Percentiles rank a stretch among this genome's conserved stretches.
Evolutionary conservation across 345 rosid species (phyloP).

Genomic region (Sisymbrium irio): DNA sequence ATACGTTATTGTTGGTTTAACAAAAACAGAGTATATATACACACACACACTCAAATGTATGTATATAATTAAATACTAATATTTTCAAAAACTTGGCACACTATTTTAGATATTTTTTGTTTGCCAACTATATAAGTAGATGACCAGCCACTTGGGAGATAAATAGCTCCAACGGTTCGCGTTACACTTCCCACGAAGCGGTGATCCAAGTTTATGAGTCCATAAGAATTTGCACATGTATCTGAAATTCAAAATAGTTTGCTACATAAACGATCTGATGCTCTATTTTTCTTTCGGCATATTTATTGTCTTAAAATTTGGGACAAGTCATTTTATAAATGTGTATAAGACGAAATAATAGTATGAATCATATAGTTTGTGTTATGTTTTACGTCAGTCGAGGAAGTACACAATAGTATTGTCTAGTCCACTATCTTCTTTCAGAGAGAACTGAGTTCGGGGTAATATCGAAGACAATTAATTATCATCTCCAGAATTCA

Average conservation of each 20-base stretch:
- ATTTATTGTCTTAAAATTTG: background rate
- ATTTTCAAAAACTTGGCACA: background rate
- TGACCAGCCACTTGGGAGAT: slow-evolving; percentile 9
- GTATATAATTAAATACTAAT: background rate
- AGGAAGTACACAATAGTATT: too few species aligned
- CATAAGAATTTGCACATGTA: background rate
- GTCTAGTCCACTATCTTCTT: too few species aligned
- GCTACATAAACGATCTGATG: background rate
- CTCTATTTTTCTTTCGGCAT: background rate
- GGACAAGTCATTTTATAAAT: too few species aligned
- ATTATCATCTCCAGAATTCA: too few species aligned
- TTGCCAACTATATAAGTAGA: background rate
- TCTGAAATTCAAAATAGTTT: background rate
- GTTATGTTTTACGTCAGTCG: too few species aligned
- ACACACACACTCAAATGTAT: background rate
- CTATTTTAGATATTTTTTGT: background rate
- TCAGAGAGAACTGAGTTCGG: too few species aligned
- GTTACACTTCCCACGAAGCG: background rate
- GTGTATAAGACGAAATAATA: too few species aligned
- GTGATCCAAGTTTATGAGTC: background rate
- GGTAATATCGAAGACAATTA: too few species aligned
- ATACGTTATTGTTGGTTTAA: background rate
- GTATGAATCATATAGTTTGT: too few species aligned
- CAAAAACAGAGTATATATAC: background rate
- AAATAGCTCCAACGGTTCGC: background rate